Evolutionary conservation across 768 basidiomycete species (phyloP).

Genomic region (Podaxis carcinomalis): DNA sequence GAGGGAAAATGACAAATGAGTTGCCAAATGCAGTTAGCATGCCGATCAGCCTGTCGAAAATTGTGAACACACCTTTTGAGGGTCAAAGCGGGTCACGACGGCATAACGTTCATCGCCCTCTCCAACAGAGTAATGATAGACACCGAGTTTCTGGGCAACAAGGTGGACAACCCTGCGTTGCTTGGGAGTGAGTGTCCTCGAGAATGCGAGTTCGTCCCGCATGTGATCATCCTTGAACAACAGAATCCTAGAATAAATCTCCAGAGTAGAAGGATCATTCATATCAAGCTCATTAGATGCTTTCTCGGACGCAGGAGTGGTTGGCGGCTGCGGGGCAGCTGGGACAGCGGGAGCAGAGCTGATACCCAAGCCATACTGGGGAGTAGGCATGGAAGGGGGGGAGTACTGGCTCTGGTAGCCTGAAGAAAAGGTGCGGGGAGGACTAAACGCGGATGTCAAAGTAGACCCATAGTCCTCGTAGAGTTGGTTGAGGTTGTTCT

Average conservation of each 20-base stretch:
- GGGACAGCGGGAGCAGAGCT: conserved; percentile 48
- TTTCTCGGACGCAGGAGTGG: conserved; percentile 65
- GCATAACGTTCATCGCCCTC: conserved; percentile 92
- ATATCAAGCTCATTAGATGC: conserved; percentile 78
- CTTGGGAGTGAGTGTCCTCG: conserved; percentile 76
- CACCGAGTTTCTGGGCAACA: conserved; percentile 93
- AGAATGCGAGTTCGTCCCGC: conserved; percentile 96
- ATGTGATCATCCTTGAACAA: conserved; percentile 97
- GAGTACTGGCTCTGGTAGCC: conserved; percentile 67
- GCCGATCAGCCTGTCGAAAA: background rate
- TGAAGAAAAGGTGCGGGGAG: conserved; percentile 72
- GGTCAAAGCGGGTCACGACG: conserved; percentile 89
- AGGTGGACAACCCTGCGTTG: conserved; percentile 93
- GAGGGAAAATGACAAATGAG: conserved; percentile 10
- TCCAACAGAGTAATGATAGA: conserved; percentile 91
- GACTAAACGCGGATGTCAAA: conserved; percentile 54
- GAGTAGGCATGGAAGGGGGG: conserved; percentile 50
- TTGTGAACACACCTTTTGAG: conserved; percentile 58
- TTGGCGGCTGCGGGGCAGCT: conserved; percentile 50
- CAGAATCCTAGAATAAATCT: conserved; percentile 94
- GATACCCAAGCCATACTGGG: conserved; percentile 39
- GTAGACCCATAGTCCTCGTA: conserved; percentile 77
- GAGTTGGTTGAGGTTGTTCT: conserved; percentile 41
- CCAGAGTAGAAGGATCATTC: conserved; percentile 92
- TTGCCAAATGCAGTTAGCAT: conserved; percentile 8